Percentiles rank a stretch among this genome's conserved stretches.
These are phyloP conservation scores for Coniochaeta ligniaria DNA, from an alignment of 2,329 filamentous ascomycete genomes.

Conservation along the genomic window DNA sequence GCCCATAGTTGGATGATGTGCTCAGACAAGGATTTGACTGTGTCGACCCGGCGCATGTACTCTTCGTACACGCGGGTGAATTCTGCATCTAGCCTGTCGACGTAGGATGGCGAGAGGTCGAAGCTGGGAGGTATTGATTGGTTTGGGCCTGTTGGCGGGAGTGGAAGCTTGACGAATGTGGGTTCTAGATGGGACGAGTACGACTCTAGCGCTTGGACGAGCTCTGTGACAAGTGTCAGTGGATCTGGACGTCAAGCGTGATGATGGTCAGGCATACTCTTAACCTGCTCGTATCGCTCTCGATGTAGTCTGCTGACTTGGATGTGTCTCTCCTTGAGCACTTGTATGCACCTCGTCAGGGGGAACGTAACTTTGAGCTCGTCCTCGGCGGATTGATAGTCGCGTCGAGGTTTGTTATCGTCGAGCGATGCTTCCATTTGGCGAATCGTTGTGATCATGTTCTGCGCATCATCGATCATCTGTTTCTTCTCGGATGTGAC, in stretches of 20 bases:
- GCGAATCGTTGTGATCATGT: conserved; percentile 75
- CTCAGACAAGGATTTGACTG: conserved; percentile 68
- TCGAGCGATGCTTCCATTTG: conserved; percentile 92
- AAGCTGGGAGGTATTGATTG: conserved; percentile 75
- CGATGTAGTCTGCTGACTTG: conserved; percentile 76
- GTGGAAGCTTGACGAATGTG: conserved; percentile 74
- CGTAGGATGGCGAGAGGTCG: conserved; percentile 86
- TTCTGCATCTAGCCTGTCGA: conserved; percentile 78
- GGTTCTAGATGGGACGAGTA: conserved; percentile 94
- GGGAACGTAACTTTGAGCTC: conserved; percentile 76
- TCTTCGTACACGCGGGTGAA: conserved; percentile 96
- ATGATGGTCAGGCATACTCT: conserved; percentile 54
- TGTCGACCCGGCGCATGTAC: conserved; percentile 74
- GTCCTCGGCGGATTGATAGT: conserved; percentile 53
- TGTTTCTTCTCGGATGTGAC: conserved; percentile 86
- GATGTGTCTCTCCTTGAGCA: conserved; percentile 77
- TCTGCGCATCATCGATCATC: conserved; percentile 82
- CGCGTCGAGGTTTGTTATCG: conserved; percentile 60
- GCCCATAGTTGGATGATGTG: conserved; percentile 93
- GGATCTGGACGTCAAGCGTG: conserved; percentile 3
- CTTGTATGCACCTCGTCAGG: conserved; percentile 69
- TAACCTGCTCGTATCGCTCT: conserved; percentile 92
- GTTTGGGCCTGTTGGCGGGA: conserved; percentile 75
- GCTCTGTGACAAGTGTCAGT: conserved; percentile 49
- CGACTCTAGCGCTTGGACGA: conserved; percentile 87